These are phyloP conservation scores for Agaricus sinodeliciosus DNA, from an alignment of 768 basidiomycete genomes.

Conservation along the genomic window DNA sequence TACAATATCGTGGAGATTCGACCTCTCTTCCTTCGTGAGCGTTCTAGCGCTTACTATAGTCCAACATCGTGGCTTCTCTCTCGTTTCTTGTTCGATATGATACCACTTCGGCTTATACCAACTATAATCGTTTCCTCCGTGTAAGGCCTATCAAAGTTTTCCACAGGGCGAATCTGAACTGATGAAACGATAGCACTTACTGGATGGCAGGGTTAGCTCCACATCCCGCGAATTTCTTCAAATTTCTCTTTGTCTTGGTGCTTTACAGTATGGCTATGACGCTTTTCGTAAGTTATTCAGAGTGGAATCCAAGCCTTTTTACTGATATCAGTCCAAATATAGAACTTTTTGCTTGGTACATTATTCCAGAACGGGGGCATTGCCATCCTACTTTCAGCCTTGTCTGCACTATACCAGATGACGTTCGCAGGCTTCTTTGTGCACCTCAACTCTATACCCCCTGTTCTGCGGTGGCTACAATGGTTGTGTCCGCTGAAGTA, in stretches of 20 bases:
- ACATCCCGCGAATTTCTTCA: conserved; percentile 84
- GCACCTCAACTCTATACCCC: conserved; percentile 77
- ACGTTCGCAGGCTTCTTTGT: conserved; percentile 93
- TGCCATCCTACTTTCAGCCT: conserved; percentile 81
- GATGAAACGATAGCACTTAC: conserved; percentile 50
- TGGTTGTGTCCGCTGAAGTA: conserved; percentile 86
- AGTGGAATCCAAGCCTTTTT: background rate
- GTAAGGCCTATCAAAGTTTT: conserved; percentile 34
- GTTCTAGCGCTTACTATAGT: conserved; percentile 82
- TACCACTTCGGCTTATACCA: conserved; percentile 84
- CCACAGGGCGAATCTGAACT: background rate
- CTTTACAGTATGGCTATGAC: conserved; percentile 83
- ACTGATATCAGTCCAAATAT: background rate
- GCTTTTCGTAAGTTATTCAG: conserved; percentile 57
- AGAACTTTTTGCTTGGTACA: conserved; percentile 90
- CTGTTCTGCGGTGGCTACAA: conserved; percentile 89
- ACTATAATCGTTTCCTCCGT: conserved; percentile 83
- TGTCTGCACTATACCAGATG: conserved; percentile 75
- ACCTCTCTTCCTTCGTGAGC: conserved; percentile 84
- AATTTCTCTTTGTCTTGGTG: conserved; percentile 86
- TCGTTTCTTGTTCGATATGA: conserved; percentile 80
- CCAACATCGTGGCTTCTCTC: conserved; percentile 91
- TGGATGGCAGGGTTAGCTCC: conserved; percentile 92
- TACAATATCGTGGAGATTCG: conserved; percentile 83
- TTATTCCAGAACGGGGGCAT: conserved; percentile 83